Evolutionary conservation across 495 filamentous ascomycete species (phyloP).

Genomic region (Tuber magnatum): DNA sequence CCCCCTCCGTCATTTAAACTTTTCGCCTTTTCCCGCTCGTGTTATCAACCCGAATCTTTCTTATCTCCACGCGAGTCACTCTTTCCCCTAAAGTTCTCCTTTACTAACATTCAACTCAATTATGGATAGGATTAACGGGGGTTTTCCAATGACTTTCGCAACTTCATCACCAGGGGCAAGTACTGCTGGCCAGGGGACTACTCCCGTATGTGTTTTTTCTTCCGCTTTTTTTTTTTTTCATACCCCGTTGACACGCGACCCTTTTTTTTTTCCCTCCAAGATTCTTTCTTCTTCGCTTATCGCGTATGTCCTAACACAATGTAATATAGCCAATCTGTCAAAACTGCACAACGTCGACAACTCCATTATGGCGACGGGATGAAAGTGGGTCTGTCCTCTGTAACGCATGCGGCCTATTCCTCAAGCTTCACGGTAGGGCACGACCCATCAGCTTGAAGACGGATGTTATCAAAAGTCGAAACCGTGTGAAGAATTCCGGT

Average conservation of each 20-base stretch:
- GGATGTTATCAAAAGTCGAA: conserved; percentile 98
- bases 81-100: conserved; percentile 25
- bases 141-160: conserved; percentile 41
- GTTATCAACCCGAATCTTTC: conserved; percentile 35
- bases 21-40: conserved; percentile 25
- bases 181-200: conserved; percentile 40
- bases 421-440: conserved; percentile 90
- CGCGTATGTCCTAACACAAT: conserved; percentile 23
- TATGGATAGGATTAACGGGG: conserved; percentile 39
- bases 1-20: conserved; percentile 18
- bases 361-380: conserved; percentile 93
- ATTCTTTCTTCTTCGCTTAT: conserved; percentile 17
- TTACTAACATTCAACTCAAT: conserved; percentile 32
- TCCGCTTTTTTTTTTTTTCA: conserved; percentile 23
- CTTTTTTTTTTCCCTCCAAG: conserved; percentile 12
- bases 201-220: conserved; percentile 36
- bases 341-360: conserved; percentile 93
- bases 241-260: conserved; percentile 21
- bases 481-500: conserved; percentile 87
- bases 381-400: conserved; percentile 95
- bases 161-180: conserved; percentile 41
- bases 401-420: conserved; percentile 94
- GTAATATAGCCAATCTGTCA: conserved; percentile 84
- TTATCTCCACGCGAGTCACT: conserved; percentile 35
- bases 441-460: conserved; percentile 96